Conservation (phyloP, 768 basidiomycete genomes). For the Leucocoprinus leucothites region DNA sequence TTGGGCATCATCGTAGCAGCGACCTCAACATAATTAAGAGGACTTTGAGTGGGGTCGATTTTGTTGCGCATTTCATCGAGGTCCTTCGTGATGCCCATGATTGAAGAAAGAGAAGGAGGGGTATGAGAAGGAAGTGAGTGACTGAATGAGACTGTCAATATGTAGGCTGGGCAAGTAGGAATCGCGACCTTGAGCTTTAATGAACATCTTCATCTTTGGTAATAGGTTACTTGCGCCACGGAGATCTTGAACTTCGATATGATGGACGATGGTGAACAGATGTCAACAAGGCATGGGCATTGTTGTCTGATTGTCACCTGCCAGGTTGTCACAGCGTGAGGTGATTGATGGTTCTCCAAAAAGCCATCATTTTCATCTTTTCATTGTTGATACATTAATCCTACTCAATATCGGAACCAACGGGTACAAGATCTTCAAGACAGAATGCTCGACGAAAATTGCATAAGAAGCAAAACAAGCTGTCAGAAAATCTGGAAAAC, state of each 20-base stretch:
- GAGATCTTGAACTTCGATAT: no score
- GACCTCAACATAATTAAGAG: conserved; percentile 7
- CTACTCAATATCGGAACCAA: background rate
- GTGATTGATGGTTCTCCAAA: conserved; percentile 28
- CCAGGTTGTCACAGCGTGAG: no score
- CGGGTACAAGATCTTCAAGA: conserved; percentile 11
- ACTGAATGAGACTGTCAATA: background rate
- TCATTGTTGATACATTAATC: background rate
- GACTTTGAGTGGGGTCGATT: background rate
- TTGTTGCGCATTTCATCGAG: background rate
- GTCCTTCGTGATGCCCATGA: background rate
- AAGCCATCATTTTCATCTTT: background rate
- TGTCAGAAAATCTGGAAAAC: conserved; percentile 23
- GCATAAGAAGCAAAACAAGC: conserved; percentile 19
- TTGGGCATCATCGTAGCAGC: conserved; percentile 10
- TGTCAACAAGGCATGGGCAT: no score
- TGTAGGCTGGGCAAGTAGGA: no score
- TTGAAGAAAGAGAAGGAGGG: background rate
- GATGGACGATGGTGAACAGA: no score
- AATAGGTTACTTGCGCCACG: no score
- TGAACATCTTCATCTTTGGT: no score
- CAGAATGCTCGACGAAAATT: conserved; percentile 14
- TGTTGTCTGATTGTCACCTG: no score
- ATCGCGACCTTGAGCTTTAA: no score
- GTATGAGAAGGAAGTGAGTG: no score